These are phyloP conservation scores for Nematodospora valgi DNA, from an alignment of 805 yeast species.

Conservation along the genomic window DNA sequence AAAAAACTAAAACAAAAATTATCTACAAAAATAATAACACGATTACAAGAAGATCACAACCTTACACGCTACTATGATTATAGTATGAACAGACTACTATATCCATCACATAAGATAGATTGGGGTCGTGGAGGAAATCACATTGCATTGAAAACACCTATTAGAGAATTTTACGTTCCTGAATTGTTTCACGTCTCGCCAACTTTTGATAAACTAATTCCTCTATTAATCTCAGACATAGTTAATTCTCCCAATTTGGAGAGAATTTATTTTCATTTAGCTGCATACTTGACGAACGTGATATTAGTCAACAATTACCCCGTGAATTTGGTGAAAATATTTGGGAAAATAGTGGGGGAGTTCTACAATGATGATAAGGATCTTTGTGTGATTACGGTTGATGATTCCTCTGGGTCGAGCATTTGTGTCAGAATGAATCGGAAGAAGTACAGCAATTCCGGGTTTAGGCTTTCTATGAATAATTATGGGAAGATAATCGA, in stretches of 20 bases:
- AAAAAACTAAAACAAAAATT: too few species aligned
- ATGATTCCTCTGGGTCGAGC: conserved; percentile 36
- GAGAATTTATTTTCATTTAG: conserved; percentile 18
- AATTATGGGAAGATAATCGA: conserved; percentile 25
- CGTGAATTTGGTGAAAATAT: conserved; percentile 18
- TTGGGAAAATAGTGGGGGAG: conserved; percentile 28
- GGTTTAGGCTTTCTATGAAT: conserved; percentile 12
- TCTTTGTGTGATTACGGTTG: conserved; percentile 20
- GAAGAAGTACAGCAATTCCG: conserved; percentile 10
- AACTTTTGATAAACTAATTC: conserved; percentile 16
- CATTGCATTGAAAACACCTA: conserved; percentile 24
- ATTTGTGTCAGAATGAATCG: conserved; percentile 20
- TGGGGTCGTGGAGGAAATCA: conserved; percentile 34
- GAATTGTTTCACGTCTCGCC: conserved; percentile 32
- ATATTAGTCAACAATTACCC: conserved; percentile 34
- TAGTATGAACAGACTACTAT: conserved; percentile 2
- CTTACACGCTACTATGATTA: too few species aligned
- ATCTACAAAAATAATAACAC: not conserved
- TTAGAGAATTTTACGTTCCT: conserved; percentile 28
- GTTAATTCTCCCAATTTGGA: conserved; percentile 9
- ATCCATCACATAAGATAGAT: conserved; percentile 15
- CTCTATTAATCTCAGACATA: conserved; percentile 31
- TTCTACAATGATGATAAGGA: conserved; percentile 12
- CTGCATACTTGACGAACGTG: conserved; percentile 9
- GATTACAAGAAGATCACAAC: not conserved